These are phyloP conservation scores for Vitellaria paradoxa DNA, from an alignment of 179 eudicot genomes.

Conservation along the genomic window DNA sequence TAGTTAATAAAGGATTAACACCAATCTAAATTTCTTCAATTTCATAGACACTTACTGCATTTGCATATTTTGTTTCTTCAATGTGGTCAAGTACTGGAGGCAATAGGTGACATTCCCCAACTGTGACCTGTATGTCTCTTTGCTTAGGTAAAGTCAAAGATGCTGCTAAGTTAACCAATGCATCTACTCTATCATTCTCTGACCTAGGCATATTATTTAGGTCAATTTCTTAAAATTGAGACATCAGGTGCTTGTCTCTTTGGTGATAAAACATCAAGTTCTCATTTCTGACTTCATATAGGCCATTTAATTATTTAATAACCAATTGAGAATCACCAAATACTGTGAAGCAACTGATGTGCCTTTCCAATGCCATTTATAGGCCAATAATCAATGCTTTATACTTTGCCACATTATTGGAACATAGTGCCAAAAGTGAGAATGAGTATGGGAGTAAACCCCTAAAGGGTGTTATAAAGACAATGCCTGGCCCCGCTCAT, in stretches of 20 bases:
- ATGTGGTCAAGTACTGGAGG: neutral
- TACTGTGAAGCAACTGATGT: neutral
- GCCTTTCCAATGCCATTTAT: constrained; percentile 11
- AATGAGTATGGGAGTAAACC: neutral
- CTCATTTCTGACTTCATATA: constrained; percentile 10
- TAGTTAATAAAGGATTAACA: constrained; percentile 11
- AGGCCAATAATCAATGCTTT: neutral
- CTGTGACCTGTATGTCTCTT: neutral
- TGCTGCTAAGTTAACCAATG: constrained; percentile 5
- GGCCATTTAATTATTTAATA: neutral
- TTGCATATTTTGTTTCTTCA: neutral
- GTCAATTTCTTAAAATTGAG: constrained; percentile 1
- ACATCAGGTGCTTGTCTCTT: neutral
- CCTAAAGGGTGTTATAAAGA: neutral
- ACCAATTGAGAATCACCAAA: constrained; percentile 19
- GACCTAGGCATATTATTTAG: neutral
- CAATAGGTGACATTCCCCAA: neutral
- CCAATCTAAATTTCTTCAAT: constrained; percentile 12
- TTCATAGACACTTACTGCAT: neutral
- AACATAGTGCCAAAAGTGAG: neutral
- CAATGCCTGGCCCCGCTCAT: neutral
- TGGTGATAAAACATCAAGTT: constrained; percentile 2
- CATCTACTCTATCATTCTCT: neutral
- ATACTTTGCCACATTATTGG: constrained; percentile 5
- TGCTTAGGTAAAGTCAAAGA: constrained; percentile 3